phyloP scores from a whole-genome alignment of 352 stramenopile species.

The Sclerospora graminicola region DNA sequence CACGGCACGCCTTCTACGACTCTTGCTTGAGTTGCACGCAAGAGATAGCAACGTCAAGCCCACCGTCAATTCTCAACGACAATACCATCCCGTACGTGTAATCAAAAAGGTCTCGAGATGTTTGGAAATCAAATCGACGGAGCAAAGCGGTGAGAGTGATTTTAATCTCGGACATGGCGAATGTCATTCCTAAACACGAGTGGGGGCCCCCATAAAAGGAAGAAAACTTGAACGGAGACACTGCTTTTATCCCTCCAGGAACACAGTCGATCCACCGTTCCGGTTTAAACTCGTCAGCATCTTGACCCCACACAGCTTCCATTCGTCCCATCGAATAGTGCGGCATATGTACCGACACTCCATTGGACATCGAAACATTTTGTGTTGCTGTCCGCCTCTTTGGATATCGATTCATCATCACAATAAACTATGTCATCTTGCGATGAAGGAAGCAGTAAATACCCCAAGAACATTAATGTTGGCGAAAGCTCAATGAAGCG shows the following conservation, averaged over 20 bases:
- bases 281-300: conserved; percentile 38
- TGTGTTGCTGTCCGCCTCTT: conserved; percentile 25
- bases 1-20: too few relatives aligned
- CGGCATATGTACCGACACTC: conserved; percentile 27
- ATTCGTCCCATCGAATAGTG: conserved; percentile 36
- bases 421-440: conserved; percentile 41
- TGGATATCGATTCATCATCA: conserved; percentile 46
- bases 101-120: conserved; percentile 11
- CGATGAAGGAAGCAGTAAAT: conserved; percentile 13
- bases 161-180: conserved; percentile 35
- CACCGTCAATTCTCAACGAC: conserved; percentile 25
- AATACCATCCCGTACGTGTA: conserved; percentile 24
- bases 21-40: neutral
- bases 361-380: conserved; percentile 44
- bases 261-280: conserved; percentile 34
- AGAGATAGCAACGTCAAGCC: conserved; percentile 11
- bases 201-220: conserved; percentile 34
- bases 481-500: conserved; percentile 1
- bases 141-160: conserved; percentile 21
- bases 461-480: conserved; percentile 9
- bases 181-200: conserved; percentile 36
- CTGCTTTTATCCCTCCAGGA: conserved; percentile 8
- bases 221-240: conserved; percentile 38
- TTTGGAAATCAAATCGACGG: conserved; percentile 23
- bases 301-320: conserved; percentile 32